Percentiles rank a stretch among this genome's conserved stretches.
These are phyloP conservation scores for Solanum aculeatissimum DNA, from an alignment of 305 asterid species.

Conservation along the genomic window DNA sequence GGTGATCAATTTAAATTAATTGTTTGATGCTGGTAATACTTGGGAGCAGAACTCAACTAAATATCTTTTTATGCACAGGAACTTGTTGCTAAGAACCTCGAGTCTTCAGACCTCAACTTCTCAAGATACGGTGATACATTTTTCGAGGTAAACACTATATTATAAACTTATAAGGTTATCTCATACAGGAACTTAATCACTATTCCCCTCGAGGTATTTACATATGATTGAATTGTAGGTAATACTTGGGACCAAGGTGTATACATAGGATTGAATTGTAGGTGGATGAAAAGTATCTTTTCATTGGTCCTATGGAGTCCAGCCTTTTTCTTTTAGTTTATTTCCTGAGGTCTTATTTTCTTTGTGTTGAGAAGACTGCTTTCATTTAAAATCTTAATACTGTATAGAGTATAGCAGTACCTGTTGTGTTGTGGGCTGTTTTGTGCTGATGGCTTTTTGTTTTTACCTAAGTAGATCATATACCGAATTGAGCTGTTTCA, in stretches of 20 bases:
- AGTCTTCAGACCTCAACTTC: slow-evolving; percentile 83
- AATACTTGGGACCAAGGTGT: too few relatives aligned
- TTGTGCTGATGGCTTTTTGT: not conserved
- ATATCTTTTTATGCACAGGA: slow-evolving; percentile 38
- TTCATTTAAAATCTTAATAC: not conserved
- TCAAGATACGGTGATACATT: slow-evolving; percentile 97
- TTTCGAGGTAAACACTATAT: slow-evolving; percentile 48
- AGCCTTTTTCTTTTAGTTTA: not conserved
- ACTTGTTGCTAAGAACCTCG: slow-evolving; percentile 84
- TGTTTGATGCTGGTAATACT: not conserved
- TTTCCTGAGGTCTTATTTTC: not conserved
- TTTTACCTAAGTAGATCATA: not conserved
- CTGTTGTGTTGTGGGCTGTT: not conserved
- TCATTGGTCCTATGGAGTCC: not conserved
- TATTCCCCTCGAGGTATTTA: not conserved
- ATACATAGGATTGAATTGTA: not conserved
- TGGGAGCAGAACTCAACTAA: not conserved
- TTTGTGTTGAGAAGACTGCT: not conserved
- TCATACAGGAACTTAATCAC: not conserved
- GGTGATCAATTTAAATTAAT: not conserved
- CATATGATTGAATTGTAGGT: not conserved
- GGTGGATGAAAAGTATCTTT: not conserved
- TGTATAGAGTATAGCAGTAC: not conserved
- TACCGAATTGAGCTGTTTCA: not conserved
- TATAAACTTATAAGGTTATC: not conserved